Evolutionary conservation across 176 grass and related monocot genomes (phyloP).

Genomic region (Phoenix roebelenii): DNA sequence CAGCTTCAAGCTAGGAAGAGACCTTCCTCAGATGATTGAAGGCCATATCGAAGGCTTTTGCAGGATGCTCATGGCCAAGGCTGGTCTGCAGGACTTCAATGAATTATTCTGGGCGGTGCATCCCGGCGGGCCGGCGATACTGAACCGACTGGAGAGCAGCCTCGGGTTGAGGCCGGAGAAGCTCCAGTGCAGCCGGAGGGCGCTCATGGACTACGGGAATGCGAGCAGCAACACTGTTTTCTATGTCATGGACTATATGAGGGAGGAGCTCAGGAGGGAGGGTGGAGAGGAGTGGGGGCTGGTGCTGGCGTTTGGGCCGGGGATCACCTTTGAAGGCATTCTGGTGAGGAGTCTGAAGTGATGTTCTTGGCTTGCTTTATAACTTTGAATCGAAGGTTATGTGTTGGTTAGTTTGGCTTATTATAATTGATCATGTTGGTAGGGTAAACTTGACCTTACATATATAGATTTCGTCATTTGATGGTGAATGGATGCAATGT

Average conservation of each 20-base stretch:
- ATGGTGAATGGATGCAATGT: too few relatives aligned
- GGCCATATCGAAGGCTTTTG: constrained; percentile 67
- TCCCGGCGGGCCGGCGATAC: constrained; percentile 69
- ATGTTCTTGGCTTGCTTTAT: neutral
- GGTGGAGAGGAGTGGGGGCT: constrained; percentile 61
- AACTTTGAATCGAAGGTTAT: too few relatives aligned
- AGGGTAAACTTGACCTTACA: too few relatives aligned
- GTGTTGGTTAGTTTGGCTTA: too few relatives aligned
- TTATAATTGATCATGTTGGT: too few relatives aligned
- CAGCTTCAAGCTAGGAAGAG: constrained; percentile 71
- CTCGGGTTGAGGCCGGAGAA: constrained; percentile 59
- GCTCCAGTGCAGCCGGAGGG: constrained; percentile 56
- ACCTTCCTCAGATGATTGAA: constrained; percentile 63
- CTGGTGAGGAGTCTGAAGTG: constrained; percentile 40
- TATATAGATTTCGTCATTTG: too few relatives aligned
- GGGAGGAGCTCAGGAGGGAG: constrained; percentile 61
- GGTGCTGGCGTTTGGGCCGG: constrained; percentile 80
- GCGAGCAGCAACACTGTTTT: constrained; percentile 82
- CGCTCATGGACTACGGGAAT: constrained; percentile 71
- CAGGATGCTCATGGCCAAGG: constrained; percentile 39
- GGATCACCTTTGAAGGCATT: constrained; percentile 85
- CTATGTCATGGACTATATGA: constrained; percentile 76
- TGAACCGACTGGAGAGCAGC: constrained; percentile 58
- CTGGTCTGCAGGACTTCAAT: constrained; percentile 57
- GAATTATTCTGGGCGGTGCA: constrained; percentile 79